Conservation (phyloP, 768 basidiomycete species). For the Lyophyllum atratum region DNA sequence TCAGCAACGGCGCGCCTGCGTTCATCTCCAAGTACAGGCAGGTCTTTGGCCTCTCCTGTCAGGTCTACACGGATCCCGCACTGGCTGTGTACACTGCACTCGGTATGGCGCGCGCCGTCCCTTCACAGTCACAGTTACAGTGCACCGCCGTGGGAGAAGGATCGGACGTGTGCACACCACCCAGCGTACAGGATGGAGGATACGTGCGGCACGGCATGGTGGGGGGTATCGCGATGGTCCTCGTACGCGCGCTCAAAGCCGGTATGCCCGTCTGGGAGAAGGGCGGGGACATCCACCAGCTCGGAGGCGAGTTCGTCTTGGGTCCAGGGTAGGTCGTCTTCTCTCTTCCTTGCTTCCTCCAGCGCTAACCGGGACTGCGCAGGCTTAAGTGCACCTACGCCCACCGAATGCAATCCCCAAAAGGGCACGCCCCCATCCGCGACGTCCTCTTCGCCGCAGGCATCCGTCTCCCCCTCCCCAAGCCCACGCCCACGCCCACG, state of each 20-base stretch:
- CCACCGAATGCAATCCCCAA: constrained; percentile 81
- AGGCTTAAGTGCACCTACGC: constrained; percentile 73
- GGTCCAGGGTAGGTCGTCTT: constrained; percentile 41
- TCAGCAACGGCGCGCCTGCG: constrained; percentile 76
- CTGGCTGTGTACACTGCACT: constrained; percentile 68
- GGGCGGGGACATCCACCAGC: constrained; percentile 73
- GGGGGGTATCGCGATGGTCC: constrained; percentile 73
- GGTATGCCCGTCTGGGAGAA: constrained; percentile 84
- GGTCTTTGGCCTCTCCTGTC: constrained; percentile 72
- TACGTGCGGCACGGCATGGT: constrained; percentile 71
- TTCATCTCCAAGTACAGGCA: constrained; percentile 80
- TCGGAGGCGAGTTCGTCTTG: constrained; percentile 86
- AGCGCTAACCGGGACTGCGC: constrained; percentile 1
- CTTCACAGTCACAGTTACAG: background rate
- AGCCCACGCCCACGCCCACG: background rate
- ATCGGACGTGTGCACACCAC: background rate
- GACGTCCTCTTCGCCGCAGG: constrained; percentile 66
- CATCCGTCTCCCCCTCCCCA: constrained; percentile 18
- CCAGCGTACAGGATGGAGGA: constrained; percentile 22
- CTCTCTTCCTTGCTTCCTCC: background rate
- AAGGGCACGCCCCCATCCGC: constrained; percentile 72
- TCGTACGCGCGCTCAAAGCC: constrained; percentile 66
- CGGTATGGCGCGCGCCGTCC: constrained; percentile 59
- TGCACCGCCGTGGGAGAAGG: background rate
- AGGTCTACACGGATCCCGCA: constrained; percentile 80